Evolutionary conservation across 768 basidiomycete genomes (phyloP).

Genomic region (Leucocoprinus birnbaumii): DNA sequence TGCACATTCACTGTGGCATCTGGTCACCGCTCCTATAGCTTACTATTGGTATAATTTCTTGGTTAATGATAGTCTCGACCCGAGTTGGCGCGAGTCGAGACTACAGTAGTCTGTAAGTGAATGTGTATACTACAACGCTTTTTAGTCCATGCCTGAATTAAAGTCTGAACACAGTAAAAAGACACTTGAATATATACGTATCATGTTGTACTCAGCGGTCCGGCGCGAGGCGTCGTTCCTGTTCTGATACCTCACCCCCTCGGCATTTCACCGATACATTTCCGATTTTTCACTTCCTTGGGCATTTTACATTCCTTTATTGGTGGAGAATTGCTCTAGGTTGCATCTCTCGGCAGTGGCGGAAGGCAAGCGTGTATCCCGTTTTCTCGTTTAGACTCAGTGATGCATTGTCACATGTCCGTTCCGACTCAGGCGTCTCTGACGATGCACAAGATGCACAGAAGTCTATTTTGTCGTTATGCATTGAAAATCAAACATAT

Average conservation of each 20-base stretch:
- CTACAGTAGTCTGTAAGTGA: constrained; percentile 12
- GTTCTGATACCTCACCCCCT: neutral
- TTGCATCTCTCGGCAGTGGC: no score
- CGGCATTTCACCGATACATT: no score
- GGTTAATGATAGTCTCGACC: constrained; percentile 66
- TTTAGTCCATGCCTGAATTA: neutral
- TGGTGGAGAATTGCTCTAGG: no score
- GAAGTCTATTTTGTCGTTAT: neutral
- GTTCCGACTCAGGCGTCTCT: neutral
- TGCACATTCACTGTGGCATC: constrained; percentile 93
- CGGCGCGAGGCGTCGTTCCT: neutral
- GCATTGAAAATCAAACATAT: neutral
- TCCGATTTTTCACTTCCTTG: no score
- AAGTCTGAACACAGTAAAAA: neutral
- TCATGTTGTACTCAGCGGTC: neutral
- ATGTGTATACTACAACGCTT: no score
- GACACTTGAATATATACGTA: neutral
- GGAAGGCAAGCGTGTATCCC: no score
- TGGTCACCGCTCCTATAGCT: constrained; percentile 76
- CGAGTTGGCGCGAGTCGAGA: constrained; percentile 56
- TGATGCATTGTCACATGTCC: neutral
- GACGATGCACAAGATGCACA: neutral
- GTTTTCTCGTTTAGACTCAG: no score
- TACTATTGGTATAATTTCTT: constrained; percentile 86
- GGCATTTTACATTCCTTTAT: no score